Evolutionary conservation across 495 filamentous ascomycete genomes (phyloP), one percentile per base, ranked within the genome.

Genomic region (Sordaria brevicollis): DNA sequence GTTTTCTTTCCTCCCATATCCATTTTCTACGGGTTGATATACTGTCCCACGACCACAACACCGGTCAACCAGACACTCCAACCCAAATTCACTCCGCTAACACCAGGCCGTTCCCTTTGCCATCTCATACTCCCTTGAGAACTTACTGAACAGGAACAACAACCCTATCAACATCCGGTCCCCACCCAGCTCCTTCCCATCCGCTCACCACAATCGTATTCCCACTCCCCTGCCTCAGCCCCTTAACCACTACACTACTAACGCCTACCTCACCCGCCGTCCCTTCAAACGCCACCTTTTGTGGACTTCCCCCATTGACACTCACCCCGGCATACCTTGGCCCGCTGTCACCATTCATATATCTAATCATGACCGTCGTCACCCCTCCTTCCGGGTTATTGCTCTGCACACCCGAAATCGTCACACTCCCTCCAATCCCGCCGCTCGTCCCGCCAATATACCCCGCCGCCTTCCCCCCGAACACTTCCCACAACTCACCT

Each of bases 91-190:
- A n/a, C n/a, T n/a, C n/a, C n/a, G n/a, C n/a, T n/a, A n/a, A n/a
- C n/a, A n/a, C n/a, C n/a, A n/a, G n/a, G n/a, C n/a, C n/a, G n/a
- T n/a, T n/a, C n/a, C n/a, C n/a, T n/a, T n/a, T n/a, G n/a, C n/a
- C n/a, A n/a, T n/a, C n/a, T n/a, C n/a, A n/a, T n/a, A n/a, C n/a
- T n/a, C n/a, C n/a, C n/a, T n/a, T n/a, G n/a, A n/a, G n/a, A n/a
- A n/a, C n/a, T 65, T 68, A 76, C 72, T 74, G 66, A 10, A 79
- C 74, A 11, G 87, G 86, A 4, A 89, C 86, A 75, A 88, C 80
- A 69, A 88, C 74, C 10, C 83, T 76, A 74, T 89, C 86, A 17
- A 88, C 72, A 81, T 88, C 85, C n/a, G 87, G 84, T 0, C 83
- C 83, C 81, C 81, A 89, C 0, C 77, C 83, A 10, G 73, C 79